Conservation (phyloP, 1,284 basidiomycete genomes). For the Melampsora americana region DNA sequence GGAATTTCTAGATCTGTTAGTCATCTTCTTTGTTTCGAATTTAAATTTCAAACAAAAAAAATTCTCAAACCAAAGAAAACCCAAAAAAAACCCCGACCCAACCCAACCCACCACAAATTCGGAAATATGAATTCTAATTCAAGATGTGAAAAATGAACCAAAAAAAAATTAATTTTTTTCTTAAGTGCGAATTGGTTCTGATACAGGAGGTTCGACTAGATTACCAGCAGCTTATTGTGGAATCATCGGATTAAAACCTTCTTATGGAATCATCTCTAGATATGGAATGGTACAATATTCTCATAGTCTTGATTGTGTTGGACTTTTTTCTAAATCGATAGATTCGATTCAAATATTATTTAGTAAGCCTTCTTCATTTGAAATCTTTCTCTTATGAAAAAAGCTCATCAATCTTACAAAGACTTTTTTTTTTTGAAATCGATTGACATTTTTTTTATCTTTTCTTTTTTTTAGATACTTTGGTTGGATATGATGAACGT, state of each 20-base stretch:
- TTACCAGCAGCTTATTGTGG: conserved; percentile 93
- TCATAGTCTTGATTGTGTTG: conserved; percentile 91
- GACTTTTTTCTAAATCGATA: conserved; percentile 67
- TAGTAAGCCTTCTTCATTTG: conserved; percentile 57
- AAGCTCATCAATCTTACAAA: too few species aligned
- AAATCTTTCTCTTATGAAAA: background rate
- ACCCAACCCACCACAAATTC: too few species aligned
- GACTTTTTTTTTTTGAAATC: too few species aligned
- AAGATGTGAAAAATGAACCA: too few species aligned
- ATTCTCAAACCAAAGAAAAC: too few species aligned
- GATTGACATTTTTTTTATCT: too few species aligned
- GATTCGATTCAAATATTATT: conserved; percentile 62
- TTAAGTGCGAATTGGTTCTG: conserved; percentile 87
- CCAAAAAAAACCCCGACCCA: background rate
- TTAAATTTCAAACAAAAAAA: background rate
- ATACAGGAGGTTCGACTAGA: conserved; percentile 91
- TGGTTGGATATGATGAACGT: conserved; percentile 9
- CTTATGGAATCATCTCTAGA: conserved; percentile 85
- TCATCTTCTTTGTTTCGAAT: conserved; percentile 40
- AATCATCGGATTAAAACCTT: conserved; percentile 85
- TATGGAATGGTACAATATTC: conserved; percentile 90
- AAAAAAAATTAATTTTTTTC: too few species aligned
- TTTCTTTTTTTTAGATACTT: background rate
- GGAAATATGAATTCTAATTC: conserved; percentile 2
- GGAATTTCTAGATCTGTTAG: conserved; percentile 75